Base-by-base conservation (phyloP, 352 stramenopile species). In the Phytophthora constricta region DNA sequence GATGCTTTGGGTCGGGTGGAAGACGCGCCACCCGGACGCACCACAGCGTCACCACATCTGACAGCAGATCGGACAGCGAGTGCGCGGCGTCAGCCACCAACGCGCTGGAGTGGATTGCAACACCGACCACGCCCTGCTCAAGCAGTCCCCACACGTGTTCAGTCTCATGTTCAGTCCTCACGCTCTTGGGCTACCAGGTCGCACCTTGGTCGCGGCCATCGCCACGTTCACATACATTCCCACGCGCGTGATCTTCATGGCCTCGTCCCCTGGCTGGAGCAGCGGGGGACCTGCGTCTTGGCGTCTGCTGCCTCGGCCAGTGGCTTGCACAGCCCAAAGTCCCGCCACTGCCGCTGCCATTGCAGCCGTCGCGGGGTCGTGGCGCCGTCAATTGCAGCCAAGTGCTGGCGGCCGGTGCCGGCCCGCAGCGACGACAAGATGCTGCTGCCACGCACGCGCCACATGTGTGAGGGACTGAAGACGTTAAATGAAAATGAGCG, bases 21-120 rank as follows among this genome's bases (percentile, higher is more conserved):
- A 99, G 78, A 20, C 96, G 83, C 42, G 91, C 93, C 26, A 99
- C 80, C 46, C 88, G 80, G 22, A 98, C 91, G 37, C 87, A 94
- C 90, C 90, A 98, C 4, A 99, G 77, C 23, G 97, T 99, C 34
- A 99, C 96, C 67, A 98, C 93, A 70, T 99, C 97, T 25, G 86
- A 97, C 34, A 99, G 81, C 51, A 99, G 78, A 83, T 99, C 97
- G 10, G 87, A 98, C 4, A 99, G 68, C 14, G 93, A 98, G 82
- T 99, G 97, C 19, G 90, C 95, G 0, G 97, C 97, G 74, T 99
- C 97, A 4, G 97, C 95, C 27, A 99, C 83, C 61, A 99, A 76
- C 22, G 93, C 97, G 11, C 86, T 96, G 17, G 91, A 98, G 74
- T 96, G 87, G 51, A 87, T 92, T 1, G 75, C 74, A 25, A 87